Evolutionary conservation across 345 rosid genomes (phyloP), one percentile per base, ranked within the genome.

Genomic region (Pistacia atlantica): DNA sequence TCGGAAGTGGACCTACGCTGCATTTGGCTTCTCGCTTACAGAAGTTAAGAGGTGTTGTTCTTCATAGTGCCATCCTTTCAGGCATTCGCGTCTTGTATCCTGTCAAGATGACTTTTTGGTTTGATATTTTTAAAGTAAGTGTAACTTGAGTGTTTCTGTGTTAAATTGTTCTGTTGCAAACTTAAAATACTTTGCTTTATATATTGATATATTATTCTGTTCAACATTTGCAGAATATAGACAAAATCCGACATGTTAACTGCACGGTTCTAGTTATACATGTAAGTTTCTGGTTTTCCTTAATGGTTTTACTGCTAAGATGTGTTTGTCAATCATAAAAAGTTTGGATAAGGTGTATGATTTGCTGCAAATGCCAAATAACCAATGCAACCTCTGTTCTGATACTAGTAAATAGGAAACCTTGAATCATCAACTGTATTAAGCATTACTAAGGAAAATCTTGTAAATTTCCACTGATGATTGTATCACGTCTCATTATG

Each of bases 51-150:
- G 98, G 94, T 33, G 94, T 92, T 12, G 92, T 96, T 82, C 97
- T 96, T 84, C 99, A 96, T 51, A 93, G 99, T 17, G 99, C 99
- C 54, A 92, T 96, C 46, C 95, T 96, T 80, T 93, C 99, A 0
- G 99, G 98, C 77, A 80, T 96, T n/a, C 84, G 99, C 68, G 98
- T 96, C 77, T 57, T 96, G 77, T 96, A 90, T 83, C 97, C 97
- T 76, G 94, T 96, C 84, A 96, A 92, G 84, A 63, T 93, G 95
- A 96, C 99, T 31, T 87, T 96, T 71, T 92, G 97, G 97, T 96
- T 96, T 59, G 99, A 96, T 76, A 93, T 93, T 65, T 96, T 77
- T 81, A 93, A 93, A 87, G 99, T 91, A 80, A 79, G 86, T 72
- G 64, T 78, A 33, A 33, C 64, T 51, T 58, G 31, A 4, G 3